phyloP scores from a whole-genome alignment of 2,329 filamentous ascomycete genomes.

The Periconia sp. region DNA sequence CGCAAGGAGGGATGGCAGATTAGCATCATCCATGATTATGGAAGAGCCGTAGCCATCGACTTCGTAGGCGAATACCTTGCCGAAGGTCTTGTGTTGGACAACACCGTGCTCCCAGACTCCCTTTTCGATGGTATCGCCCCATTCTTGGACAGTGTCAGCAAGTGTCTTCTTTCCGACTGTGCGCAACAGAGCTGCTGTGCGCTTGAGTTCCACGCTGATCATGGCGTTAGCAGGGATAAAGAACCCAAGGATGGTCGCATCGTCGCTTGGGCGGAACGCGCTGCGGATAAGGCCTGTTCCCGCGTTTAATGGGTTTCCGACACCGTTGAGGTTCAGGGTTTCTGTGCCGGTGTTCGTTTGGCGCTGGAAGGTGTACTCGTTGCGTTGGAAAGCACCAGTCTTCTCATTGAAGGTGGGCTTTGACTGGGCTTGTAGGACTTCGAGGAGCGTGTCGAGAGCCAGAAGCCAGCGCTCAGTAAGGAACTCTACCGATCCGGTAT shows the following conservation, averaged over 20 bases:
- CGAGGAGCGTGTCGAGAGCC: conserved; percentile 76
- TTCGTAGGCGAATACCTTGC: conserved; percentile 84
- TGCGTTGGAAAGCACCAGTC: conserved; percentile 68
- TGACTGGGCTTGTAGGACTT: conserved; percentile 79
- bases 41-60: conserved; percentile 84
- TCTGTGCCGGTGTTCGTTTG: conserved; percentile 84
- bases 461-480: conserved; percentile 78
- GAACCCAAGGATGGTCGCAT: conserved; percentile 91
- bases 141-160: conserved; percentile 56
- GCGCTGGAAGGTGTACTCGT: conserved; percentile 88
- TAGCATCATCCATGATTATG: conserved; percentile 89
- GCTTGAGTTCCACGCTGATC: conserved; percentile 87
- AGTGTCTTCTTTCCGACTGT: conserved; percentile 62
- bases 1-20: conserved; percentile 80
- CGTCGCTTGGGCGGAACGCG: conserved; percentile 93
- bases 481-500: conserved; percentile 79
- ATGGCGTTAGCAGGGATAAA: conserved; percentile 96
- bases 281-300: conserved; percentile 87
- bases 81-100: conserved; percentile 74
- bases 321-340: conserved; percentile 79
- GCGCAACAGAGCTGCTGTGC: conserved; percentile 73
- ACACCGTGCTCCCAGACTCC: conserved; percentile 88
- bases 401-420: conserved; percentile 77
- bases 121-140: conserved; percentile 71
- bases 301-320: conserved; percentile 88